Evolutionary conservation across 2,329 filamentous ascomycete species (phyloP), one percentile per base, ranked within the genome.

Genomic region (Neonectria hederae): DNA sequence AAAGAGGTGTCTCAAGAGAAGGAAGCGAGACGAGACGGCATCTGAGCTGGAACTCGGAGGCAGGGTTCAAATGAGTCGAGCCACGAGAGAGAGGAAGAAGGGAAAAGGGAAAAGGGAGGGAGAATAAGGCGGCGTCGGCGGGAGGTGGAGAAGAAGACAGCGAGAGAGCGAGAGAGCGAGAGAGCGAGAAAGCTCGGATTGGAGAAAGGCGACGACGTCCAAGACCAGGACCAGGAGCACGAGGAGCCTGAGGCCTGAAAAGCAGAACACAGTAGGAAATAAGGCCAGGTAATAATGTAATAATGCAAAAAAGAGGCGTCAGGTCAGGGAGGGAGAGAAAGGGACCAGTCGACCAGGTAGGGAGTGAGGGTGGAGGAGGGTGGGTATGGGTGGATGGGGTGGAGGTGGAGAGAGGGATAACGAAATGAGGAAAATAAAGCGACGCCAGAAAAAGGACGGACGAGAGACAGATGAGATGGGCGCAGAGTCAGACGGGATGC

Each of bases 251-350:
- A 74, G 71, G 71, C 69, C 67, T 49, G 71, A 68, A 70, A 46
- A 65, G 69, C 61, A 67, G 65, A 67, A 70, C 55, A 62, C 69
- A 69, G 59, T 71, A 70, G 70, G 69, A 73, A 72, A 69, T 57
- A 65, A 63, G 58, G 63, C 54, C 69, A 73, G 68, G 69, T 71
- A 70, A 66, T 71, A 72, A 71, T 69, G 69, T 71, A 70, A 66
- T 71, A 72, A 71, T 69, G 66, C 68, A 68, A 68, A 73, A 72
- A 74, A 76, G 71, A 77, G 73, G 75, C 76, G 75, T 76, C 76
- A 76, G 75, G 73, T 56, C 69, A 72, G 57, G 73, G 67, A 70
- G 67, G 68, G 68, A 74, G 69, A 74, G 71, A 69, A 75, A 74
- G 69, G 72, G 67, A 68, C 72, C 70, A 69, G 73, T 59, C 53